Evolutionary conservation across 768 basidiomycete species (phyloP).

Genomic region (Lactifluus piperatus): DNA sequence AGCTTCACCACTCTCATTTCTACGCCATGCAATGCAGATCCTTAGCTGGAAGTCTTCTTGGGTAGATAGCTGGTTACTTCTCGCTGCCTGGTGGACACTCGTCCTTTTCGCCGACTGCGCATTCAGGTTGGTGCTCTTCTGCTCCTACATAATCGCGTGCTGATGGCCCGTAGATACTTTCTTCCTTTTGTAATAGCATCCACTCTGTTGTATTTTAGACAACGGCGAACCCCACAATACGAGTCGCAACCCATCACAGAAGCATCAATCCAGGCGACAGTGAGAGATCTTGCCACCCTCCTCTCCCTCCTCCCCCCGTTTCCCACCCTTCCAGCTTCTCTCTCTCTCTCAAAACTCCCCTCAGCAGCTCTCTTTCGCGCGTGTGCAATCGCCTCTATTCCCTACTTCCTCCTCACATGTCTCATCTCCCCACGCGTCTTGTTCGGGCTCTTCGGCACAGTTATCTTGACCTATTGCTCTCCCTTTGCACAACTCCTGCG

Average conservation of each 20-base stretch:
- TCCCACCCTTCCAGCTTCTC: slow-evolving; percentile 26
- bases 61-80: slow-evolving; percentile 56
- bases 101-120: slow-evolving; percentile 44
- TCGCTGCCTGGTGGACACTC: slow-evolving; percentile 70
- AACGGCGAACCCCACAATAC: slow-evolving; percentile 15
- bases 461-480: slow-evolving; percentile 54
- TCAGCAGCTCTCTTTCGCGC: slow-evolving; percentile 43
- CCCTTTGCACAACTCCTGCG: slow-evolving; percentile 55
- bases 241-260: slow-evolving; percentile 41
- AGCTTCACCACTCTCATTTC: slow-evolving; percentile 40
- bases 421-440: slow-evolving; percentile 55
- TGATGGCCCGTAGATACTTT: slow-evolving; percentile 37
- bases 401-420: slow-evolving; percentile 59
- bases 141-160: background rate
- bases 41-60: slow-evolving; percentile 48
- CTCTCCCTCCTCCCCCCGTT: slow-evolving; percentile 45
- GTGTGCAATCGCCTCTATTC: slow-evolving; percentile 46
- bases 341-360: slow-evolving; percentile 25
- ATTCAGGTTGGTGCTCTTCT: slow-evolving; percentile 37
- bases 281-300: slow-evolving; percentile 61
- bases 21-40: slow-evolving; percentile 39
- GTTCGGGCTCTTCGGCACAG: slow-evolving; percentile 48
- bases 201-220: slow-evolving; percentile 29
- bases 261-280: slow-evolving; percentile 39
- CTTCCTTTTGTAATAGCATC: slow-evolving; percentile 46